phyloP scores from a whole-genome alignment of 192 early-diverging fungal species.

The Paraglomus brasilianum region DNA sequence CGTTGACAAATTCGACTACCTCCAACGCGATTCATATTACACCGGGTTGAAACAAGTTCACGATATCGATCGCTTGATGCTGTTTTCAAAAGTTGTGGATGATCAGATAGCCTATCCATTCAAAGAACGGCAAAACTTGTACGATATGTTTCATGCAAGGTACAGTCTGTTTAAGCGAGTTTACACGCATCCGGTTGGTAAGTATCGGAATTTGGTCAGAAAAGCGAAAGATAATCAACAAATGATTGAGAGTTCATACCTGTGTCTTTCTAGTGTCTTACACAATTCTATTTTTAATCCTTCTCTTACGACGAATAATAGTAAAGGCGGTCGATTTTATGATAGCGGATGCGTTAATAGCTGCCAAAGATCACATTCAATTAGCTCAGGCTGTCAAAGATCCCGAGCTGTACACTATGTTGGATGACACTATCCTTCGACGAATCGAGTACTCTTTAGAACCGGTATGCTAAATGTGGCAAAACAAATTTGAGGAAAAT shows the following conservation, averaged over 20 bases:
- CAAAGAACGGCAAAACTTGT: conserved; percentile 88
- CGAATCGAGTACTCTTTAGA: conserved; percentile 63
- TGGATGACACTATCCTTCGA: conserved; percentile 84
- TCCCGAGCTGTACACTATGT: conserved; percentile 63
- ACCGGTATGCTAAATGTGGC: conserved; percentile 36
- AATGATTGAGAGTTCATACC: too few relatives aligned
- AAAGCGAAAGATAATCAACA: too few relatives aligned
- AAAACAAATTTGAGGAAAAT: conserved; percentile 41
- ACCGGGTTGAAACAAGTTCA: conserved; percentile 56
- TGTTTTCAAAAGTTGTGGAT: conserved; percentile 80
- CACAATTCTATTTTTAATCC: not conserved
- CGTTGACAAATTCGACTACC: conserved; percentile 90
- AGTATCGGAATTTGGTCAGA: too few relatives aligned
- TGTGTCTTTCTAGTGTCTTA: too few relatives aligned
- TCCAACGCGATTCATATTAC: conserved; percentile 80
- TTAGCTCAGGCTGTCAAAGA: conserved; percentile 63
- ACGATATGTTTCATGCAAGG: conserved; percentile 81
- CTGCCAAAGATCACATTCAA: conserved; percentile 70
- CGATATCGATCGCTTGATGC: conserved; percentile 66
- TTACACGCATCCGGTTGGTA: conserved; percentile 84
- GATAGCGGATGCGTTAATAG: conserved; percentile 84
- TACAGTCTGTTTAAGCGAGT: conserved; percentile 79
- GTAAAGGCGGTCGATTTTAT: conserved; percentile 82
- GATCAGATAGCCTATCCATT: conserved; percentile 87
- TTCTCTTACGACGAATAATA: conserved; percentile 10